These are phyloP conservation scores for Aspergillus proliferans DNA, from an alignment of 2,329 filamentous ascomycete species.

Conservation along the genomic window DNA sequence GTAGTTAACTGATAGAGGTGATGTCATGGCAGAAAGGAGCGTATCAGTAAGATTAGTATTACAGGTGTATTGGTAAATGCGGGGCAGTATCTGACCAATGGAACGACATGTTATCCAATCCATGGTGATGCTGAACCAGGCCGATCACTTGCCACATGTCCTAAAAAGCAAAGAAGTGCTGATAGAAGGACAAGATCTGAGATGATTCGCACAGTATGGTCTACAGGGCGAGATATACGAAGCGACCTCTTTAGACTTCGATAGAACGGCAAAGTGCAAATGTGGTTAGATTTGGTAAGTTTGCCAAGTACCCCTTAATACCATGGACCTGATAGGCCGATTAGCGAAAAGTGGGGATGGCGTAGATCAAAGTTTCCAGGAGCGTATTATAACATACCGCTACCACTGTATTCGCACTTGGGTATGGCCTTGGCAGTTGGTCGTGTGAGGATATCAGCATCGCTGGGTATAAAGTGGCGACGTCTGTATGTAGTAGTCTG, in stretches of 20 bases:
- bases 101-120: background rate
- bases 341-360: no score
- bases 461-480: no score
- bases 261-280: background rate
- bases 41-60: background rate
- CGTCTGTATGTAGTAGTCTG: no score
- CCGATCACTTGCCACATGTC: no score
- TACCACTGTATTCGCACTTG: no score
- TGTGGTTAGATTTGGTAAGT: no score
- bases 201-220: constrained; percentile 22
- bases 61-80: background rate
- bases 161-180: no score
- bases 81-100: background rate
- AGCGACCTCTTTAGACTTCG: constrained; percentile 26
- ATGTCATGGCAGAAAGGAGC: background rate
- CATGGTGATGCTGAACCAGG: background rate
- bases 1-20: background rate
- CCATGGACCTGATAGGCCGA: no score
- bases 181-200: no score
- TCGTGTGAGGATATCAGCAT: constrained; percentile 4
- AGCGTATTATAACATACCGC: no score
- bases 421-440: constrained; percentile 7
- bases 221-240: constrained; percentile 18
- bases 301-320: no score
- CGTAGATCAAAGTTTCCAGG: no score